These are phyloP conservation scores for Pouteria campechiana DNA, from an alignment of 179 eudicot species.

Conservation along the genomic window DNA sequence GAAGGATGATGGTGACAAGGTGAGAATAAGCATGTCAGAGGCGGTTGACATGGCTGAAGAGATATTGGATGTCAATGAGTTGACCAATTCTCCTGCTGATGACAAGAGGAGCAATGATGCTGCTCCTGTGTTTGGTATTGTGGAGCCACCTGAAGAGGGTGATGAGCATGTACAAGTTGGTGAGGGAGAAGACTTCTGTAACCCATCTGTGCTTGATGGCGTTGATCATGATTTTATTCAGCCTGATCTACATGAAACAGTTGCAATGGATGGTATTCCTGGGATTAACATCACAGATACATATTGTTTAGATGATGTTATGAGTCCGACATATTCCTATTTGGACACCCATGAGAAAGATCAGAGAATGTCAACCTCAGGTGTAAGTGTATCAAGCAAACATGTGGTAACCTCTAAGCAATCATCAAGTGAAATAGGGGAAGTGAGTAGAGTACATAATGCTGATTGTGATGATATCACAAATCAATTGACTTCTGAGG, in stretches of 20 bases:
- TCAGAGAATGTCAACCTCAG: too few species aligned
- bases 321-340: too few species aligned
- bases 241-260: too few species aligned
- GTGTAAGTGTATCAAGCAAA: conserved; percentile 16
- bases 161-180: conserved; percentile 1
- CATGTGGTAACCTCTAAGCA: conserved; percentile 2
- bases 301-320: too few species aligned
- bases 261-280: too few species aligned
- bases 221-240: neutral
- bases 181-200: neutral
- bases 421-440: neutral
- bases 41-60: conserved; percentile 93
- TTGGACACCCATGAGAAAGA: too few species aligned
- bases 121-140: conserved; percentile 10
- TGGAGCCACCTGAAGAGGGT: conserved; percentile 6
- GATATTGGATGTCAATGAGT: conserved; percentile 83
- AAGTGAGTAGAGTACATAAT: too few species aligned
- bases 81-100: conserved; percentile 50
- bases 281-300: too few species aligned
- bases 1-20: conserved; percentile 20
- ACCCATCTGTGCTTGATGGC: neutral
- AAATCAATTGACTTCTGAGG: conserved; percentile 1
- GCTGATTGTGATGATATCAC: conserved; percentile 6
- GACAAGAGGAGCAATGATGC: conserved; percentile 11
- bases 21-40: conserved; percentile 35